Percentiles rank a stretch among this genome's conserved stretches.
Conservation (phyloP, 1,284 basidiomycete species). For the Cryptococcus floricola region DNA sequence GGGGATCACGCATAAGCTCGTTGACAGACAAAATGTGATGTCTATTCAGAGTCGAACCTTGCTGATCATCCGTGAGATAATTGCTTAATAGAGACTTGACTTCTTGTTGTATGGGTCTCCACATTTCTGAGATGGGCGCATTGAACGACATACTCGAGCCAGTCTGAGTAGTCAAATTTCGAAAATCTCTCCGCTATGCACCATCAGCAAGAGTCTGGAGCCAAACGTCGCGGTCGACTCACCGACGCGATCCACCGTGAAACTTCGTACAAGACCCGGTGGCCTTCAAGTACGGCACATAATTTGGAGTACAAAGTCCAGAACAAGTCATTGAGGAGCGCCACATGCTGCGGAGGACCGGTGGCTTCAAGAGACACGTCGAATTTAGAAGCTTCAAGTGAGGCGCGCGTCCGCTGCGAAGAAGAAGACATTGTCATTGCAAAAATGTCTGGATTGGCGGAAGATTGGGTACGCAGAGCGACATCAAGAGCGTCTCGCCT, state of each 20-base stretch:
- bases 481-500: conserved; percentile 24
- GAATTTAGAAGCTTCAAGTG: conserved; percentile 57
- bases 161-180: conserved; percentile 62
- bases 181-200: conserved; percentile 76
- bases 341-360: conserved; percentile 70
- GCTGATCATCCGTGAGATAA: conserved; percentile 85
- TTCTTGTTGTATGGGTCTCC: conserved; percentile 86
- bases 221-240: conserved; percentile 67
- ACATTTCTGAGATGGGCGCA: conserved; percentile 80
- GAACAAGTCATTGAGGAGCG: conserved; percentile 86
- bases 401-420: conserved; percentile 3
- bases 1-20: conserved; percentile 83
- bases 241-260: conserved; percentile 81
- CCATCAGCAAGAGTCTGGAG: conserved; percentile 37
- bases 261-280: conserved; percentile 88
- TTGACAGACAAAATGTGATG: conserved; percentile 91
- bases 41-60: conserved; percentile 67
- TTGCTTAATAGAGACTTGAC: conserved; percentile 49
- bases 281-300: conserved; percentile 89
- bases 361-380: conserved; percentile 67
- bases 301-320: conserved; percentile 98
- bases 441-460: conserved; percentile 8
- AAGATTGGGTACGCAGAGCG: conserved; percentile 15
- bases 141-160: conserved; percentile 57
- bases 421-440: not conserved